Percentiles rank a stretch among this genome's conserved stretches.
phyloP scores from a whole-genome alignment of 352 stramenopile species.

The Phytopythium chamaehyphon region DNA sequence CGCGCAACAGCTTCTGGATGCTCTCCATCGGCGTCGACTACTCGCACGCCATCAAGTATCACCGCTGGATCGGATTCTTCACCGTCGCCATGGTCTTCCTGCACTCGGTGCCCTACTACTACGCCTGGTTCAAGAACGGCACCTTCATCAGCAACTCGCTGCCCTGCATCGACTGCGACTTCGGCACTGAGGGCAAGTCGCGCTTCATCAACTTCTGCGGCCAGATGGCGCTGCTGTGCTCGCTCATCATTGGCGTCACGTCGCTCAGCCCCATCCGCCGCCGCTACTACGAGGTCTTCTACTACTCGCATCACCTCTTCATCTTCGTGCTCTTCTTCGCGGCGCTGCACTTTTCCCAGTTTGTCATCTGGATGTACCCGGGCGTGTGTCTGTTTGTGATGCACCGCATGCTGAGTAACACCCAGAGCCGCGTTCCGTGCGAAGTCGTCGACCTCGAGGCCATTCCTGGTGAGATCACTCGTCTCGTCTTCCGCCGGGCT shows the following conservation, averaged over 20 bases:
- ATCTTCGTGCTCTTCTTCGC: conserved; percentile 69
- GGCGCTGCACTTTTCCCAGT: conserved; percentile 70
- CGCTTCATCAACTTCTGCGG: conserved; percentile 75
- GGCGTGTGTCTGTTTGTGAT: conserved; percentile 76
- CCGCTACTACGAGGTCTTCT: conserved; percentile 82
- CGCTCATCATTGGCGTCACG: conserved; percentile 69
- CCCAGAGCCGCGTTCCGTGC: conserved; percentile 61
- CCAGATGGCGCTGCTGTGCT: conserved; percentile 62
- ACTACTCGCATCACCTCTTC: conserved; percentile 88
- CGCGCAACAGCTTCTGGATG: conserved; percentile 83
- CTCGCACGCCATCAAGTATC: conserved; percentile 85
- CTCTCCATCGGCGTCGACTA: conserved; percentile 82
- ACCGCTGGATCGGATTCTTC: conserved; percentile 80
- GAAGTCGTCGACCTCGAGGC: conserved; percentile 82
- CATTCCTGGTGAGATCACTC: conserved; percentile 78
- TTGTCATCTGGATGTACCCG: conserved; percentile 85
- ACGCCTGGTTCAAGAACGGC: conserved; percentile 52
- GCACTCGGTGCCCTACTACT: conserved; percentile 75
- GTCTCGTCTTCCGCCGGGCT: conserved; percentile 72
- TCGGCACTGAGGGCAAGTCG: conserved; percentile 52
- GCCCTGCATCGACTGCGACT: conserved; percentile 71
- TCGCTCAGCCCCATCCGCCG: conserved; percentile 72
- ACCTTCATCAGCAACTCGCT: conserved; percentile 51
- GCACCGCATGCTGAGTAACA: conserved; percentile 72
- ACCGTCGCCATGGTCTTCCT: conserved; percentile 58